Conservation (phyloP, 805 yeast species). For the Wickerhamomyces alni region DNA sequence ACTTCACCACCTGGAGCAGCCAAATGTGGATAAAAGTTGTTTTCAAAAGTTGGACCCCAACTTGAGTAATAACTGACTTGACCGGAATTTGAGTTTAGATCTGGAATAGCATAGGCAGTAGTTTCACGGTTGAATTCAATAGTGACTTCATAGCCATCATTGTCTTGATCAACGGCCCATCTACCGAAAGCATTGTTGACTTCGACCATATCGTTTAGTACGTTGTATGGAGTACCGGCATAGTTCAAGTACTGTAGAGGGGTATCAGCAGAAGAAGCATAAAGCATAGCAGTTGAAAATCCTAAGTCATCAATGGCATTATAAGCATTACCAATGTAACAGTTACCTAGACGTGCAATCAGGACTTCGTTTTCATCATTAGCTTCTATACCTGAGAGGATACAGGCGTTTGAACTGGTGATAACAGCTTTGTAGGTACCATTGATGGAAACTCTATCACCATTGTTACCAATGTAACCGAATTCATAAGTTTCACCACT, state of each 20-base stretch:
- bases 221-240: too few relatives aligned
- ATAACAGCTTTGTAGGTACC: slow-evolving; percentile 5
- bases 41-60: slow-evolving; percentile 17
- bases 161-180: slow-evolving; percentile 4
- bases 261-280: background rate
- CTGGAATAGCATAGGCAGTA: background rate
- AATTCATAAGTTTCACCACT: slow-evolving; percentile 4
- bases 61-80: slow-evolving; percentile 8
- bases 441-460: background rate
- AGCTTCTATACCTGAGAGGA: background rate
- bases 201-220: slow-evolving; percentile 1
- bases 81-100: slow-evolving; percentile 4
- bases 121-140: slow-evolving; percentile 1
- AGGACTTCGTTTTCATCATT: slow-evolving; percentile 1
- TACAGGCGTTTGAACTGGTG: slow-evolving; percentile 5
- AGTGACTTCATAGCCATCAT: slow-evolving; percentile 5
- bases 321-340: slow-evolving; percentile 2
- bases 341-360: slow-evolving; percentile 5
- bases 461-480: slow-evolving; percentile 6
- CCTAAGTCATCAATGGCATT: slow-evolving; percentile 1
- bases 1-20: slow-evolving; percentile 16
- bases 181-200: slow-evolving; percentile 6
- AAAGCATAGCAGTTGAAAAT: background rate
- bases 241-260: background rate
- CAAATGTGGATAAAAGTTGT: slow-evolving; percentile 10